Conservation (phyloP, 2,329 filamentous ascomycete species). For the Pseudogymnoascus destructans region DNA sequence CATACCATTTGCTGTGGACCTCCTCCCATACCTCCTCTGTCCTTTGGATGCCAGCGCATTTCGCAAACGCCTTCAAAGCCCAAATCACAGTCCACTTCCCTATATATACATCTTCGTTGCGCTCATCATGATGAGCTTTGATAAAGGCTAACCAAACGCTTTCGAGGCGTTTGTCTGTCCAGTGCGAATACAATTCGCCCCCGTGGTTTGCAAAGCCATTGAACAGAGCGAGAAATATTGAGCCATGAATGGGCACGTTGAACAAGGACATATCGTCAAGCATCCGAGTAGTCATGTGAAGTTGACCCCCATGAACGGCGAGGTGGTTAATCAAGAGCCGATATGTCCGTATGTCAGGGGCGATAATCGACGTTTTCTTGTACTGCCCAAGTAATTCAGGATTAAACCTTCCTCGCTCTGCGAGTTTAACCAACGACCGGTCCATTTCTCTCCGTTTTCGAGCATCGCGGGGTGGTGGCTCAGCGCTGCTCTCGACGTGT, state of each 20-base stretch:
- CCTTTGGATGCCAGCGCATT: conserved; percentile 25
- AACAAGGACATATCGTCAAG: conserved; percentile 69
- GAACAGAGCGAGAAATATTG: conserved; percentile 70
- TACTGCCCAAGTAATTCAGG: conserved; percentile 38
- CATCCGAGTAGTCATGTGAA: conserved; percentile 56
- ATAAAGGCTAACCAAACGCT: conserved; percentile 55
- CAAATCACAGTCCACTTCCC: conserved; percentile 49
- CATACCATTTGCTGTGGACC: conserved; percentile 23
- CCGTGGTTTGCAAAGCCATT: conserved; percentile 70
- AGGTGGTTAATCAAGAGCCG: conserved; percentile 67
- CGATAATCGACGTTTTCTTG: conserved; percentile 52
- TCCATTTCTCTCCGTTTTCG: conserved; percentile 30
- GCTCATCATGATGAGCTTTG: conserved; percentile 35
- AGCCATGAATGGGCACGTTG: conserved; percentile 55
- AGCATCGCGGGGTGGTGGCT: conserved; percentile 27
- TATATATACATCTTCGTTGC: conserved; percentile 35
- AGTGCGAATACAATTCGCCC: conserved; percentile 48
- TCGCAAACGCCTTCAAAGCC: conserved; percentile 49
- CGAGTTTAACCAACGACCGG: conserved; percentile 44
- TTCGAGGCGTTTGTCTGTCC: conserved; percentile 58
- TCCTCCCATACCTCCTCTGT: conserved; percentile 23
- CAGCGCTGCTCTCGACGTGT: conserved; percentile 16
- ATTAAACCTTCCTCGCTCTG: conserved; percentile 39
- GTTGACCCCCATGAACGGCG: conserved; percentile 52
- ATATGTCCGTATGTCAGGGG: conserved; percentile 68